These are phyloP conservation scores for Lavandula angustifolia DNA, from an alignment of 257 asterid genomes.

Conservation along the genomic window DNA sequence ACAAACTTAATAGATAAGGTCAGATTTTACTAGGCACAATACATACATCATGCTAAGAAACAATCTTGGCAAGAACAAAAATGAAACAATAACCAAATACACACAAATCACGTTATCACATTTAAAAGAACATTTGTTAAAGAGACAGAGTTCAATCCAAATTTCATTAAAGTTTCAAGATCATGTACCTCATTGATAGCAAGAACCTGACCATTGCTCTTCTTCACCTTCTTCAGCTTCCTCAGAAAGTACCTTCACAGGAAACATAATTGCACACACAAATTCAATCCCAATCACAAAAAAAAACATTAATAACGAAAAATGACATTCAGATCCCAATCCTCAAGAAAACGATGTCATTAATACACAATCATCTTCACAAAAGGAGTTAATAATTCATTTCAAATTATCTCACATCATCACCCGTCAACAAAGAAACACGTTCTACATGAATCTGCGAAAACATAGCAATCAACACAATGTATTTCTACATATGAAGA, in stretches of 20 bases:
- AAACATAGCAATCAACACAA: background rate
- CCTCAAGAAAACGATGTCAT: too few species aligned
- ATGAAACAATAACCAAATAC: background rate
- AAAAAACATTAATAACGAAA: background rate
- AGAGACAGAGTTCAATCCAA: background rate
- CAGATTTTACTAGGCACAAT: background rate
- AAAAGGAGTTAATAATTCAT: background rate
- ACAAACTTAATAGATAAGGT: background rate
- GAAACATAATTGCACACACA: background rate
- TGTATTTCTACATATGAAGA: background rate
- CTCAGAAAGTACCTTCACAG: conserved; percentile 50
- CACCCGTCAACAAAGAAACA: too few species aligned
- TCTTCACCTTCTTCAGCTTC: conserved; percentile 59
- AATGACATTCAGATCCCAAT: background rate
- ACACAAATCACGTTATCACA: background rate
- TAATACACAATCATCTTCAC: background rate
- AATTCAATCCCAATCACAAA: background rate
- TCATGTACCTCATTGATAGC: conserved; percentile 53
- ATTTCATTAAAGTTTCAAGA: background rate
- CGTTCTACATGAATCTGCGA: too few species aligned
- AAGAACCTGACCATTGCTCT: conserved; percentile 56
- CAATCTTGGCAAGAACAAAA: background rate
- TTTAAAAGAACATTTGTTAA: background rate
- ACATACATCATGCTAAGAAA: background rate
- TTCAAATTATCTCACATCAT: background rate